A percentile compares a stretch with the other conserved stretches of the same genome.
Conservation (phyloP, 2,329 filamentous ascomycete species). For the Fusarium lyarnte region DNA sequence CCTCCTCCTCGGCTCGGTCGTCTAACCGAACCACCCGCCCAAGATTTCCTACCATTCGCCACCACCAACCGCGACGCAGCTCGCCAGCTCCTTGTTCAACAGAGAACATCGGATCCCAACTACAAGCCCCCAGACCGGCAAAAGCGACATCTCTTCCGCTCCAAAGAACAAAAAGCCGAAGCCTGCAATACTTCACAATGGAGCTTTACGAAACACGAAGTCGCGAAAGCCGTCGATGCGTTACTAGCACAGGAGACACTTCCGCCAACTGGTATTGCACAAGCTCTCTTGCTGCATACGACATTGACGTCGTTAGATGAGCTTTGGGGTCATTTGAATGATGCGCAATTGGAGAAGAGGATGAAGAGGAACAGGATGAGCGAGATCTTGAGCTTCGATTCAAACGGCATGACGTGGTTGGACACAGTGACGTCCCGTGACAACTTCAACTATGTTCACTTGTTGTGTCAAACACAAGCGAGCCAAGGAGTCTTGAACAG, state of each 20-base stretch:
- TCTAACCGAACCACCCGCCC: not conserved
- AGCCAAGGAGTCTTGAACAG: constrained; percentile 3
- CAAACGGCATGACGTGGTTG: not conserved
- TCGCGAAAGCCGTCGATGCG: constrained; percentile 4
- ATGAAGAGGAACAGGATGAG: constrained; percentile 13
- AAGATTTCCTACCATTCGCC: constrained; percentile 9
- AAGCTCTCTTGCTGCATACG: not conserved
- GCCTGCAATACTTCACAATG: constrained; percentile 1
- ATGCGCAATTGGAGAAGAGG: constrained; percentile 13
- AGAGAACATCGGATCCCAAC: not conserved
- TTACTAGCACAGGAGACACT: not conserved
- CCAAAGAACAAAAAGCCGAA: constrained; percentile 1
- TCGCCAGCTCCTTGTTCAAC: constrained; percentile 5
- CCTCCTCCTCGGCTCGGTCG: not conserved
- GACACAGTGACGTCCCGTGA: not conserved
- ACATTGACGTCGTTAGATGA: not conserved
- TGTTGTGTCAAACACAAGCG: constrained; percentile 4
- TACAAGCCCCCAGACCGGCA: not conserved
- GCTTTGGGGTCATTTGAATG: constrained; percentile 18
- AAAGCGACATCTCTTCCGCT: constrained; percentile 2
- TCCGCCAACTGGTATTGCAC: constrained; percentile 10
- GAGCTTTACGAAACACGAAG: constrained; percentile 24
- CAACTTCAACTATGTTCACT: constrained; percentile 16
- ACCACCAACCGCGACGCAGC: not conserved
- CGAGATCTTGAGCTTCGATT: not conserved